Evolutionary conservation across 176 grass and related monocot species (phyloP).

Genomic region (Dendrocalamus sinicus): DNA sequence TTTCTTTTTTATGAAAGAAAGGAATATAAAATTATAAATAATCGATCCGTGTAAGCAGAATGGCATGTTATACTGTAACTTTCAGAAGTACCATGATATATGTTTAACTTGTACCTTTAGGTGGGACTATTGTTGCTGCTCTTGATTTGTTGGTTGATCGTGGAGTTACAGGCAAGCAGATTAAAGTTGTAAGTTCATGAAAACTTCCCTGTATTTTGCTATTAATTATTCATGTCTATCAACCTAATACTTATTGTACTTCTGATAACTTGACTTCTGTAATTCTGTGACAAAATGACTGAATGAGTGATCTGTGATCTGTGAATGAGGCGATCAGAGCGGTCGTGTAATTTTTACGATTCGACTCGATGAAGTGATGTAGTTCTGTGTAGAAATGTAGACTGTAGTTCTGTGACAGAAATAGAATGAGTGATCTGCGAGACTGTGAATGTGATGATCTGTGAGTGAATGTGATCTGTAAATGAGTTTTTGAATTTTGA

Average conservation of each 20-base stretch:
- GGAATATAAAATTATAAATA: constrained; percentile 27
- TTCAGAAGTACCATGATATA: constrained; percentile 6
- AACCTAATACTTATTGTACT: constrained; percentile 10
- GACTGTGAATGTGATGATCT: too few species aligned
- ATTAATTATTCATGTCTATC: constrained; percentile 6
- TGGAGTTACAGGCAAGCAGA: constrained; percentile 79
- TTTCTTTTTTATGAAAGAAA: not conserved
- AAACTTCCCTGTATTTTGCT: constrained; percentile 3
- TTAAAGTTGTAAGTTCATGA: constrained; percentile 80
- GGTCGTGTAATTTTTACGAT: too few species aligned
- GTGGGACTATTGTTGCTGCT: constrained; percentile 92
- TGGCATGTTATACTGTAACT: constrained; percentile 15
- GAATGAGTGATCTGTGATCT: too few species aligned
- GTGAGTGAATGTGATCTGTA: too few species aligned
- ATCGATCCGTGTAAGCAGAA: constrained; percentile 6
- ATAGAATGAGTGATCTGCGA: too few species aligned
- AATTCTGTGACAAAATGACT: too few species aligned
- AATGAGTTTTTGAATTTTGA: too few species aligned
- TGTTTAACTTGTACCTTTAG: constrained; percentile 52
- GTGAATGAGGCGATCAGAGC: too few species aligned
- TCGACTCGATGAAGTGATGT: too few species aligned
- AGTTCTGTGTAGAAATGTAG: too few species aligned
- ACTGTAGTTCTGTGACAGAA: too few species aligned
- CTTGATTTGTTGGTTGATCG: constrained; percentile 88
- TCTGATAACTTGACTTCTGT: too few species aligned